These are phyloP conservation scores for Mytilinidion resinicola DNA, from an alignment of 495 filamentous ascomycete genomes.

Conservation along the genomic window DNA sequence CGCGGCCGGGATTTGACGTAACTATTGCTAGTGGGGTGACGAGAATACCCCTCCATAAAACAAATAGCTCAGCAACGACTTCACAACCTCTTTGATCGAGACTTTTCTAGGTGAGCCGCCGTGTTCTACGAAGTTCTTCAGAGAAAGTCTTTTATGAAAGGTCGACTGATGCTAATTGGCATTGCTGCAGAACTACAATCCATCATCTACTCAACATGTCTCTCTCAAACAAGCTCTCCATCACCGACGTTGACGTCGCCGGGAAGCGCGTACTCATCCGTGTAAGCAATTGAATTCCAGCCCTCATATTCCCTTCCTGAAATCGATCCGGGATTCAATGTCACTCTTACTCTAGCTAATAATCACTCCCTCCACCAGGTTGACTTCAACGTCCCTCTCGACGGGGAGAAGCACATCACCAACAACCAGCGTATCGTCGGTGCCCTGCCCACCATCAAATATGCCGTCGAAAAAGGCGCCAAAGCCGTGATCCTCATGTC, in stretches of 20 bases:
- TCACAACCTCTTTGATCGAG: too few species aligned
- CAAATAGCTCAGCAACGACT: too few species aligned
- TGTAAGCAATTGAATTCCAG: constrained; percentile 49
- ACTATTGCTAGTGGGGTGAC: too few species aligned
- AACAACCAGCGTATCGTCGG: constrained; percentile 98
- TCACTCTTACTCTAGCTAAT: background rate
- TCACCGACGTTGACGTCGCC: constrained; percentile 93
- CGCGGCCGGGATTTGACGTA: too few species aligned
- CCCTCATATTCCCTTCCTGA: background rate
- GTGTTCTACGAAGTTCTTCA: too few species aligned
- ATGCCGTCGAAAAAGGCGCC: constrained; percentile 88
- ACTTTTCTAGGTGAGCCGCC: too few species aligned
- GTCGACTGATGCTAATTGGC: too few species aligned
- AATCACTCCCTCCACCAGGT: constrained; percentile 52
- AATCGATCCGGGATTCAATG: background rate
- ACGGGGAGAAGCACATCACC: constrained; percentile 84
- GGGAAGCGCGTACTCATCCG: constrained; percentile 96
- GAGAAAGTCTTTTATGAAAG: too few species aligned
- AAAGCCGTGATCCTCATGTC: constrained; percentile 98
- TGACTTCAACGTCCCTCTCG: constrained; percentile 99
- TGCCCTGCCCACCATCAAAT: constrained; percentile 95
- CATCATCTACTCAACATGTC: constrained; percentile 61
- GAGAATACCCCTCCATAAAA: too few species aligned
- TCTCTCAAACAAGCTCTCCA: constrained; percentile 95
- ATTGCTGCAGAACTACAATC: background rate